Evolutionary conservation across 176 grass and related monocot species (phyloP).

Genomic region (Phoenix dactylifera): DNA sequence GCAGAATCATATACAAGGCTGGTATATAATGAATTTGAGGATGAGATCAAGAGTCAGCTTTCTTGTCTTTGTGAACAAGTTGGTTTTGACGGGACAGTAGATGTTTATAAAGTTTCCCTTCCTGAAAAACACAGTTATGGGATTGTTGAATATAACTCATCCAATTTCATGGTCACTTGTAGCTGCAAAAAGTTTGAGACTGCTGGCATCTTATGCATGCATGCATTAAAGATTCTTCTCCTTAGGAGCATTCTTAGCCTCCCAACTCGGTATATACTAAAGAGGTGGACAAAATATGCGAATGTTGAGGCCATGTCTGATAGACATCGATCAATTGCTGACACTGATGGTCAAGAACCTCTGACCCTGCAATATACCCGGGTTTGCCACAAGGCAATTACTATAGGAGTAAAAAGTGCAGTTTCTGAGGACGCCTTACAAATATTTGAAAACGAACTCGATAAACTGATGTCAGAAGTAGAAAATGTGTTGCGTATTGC

Average conservation of each 20-base stretch:
- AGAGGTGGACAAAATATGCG: conserved; percentile 13
- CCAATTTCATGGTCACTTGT: too few relatives aligned
- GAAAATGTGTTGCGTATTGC: conserved; percentile 25
- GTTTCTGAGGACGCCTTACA: conserved; percentile 26
- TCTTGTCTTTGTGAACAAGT: conserved; percentile 1
- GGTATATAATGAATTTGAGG: conserved; percentile 5
- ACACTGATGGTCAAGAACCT: not conserved
- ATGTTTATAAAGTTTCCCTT: too few relatives aligned
- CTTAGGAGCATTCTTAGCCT: conserved; percentile 6
- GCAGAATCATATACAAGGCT: conserved; percentile 5
- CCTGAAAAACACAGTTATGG: too few relatives aligned
- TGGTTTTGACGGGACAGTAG: not conserved
- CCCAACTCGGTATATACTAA: conserved; percentile 4
- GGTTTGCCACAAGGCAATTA: conserved; percentile 10
- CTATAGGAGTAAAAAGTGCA: too few relatives aligned
- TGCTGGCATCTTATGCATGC: conserved; percentile 11
- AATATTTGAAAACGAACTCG: conserved; percentile 35
- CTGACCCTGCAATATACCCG: not conserved
- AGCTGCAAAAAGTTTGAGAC: conserved; percentile 8
- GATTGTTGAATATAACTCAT: too few relatives aligned
- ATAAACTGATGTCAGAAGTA: conserved; percentile 29
- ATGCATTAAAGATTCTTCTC: conserved; percentile 10
- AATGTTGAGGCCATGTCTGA: not conserved
- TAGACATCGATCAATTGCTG: not conserved
- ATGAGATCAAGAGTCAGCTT: not conserved